Evolutionary conservation across 805 yeast species (phyloP).

Genomic region (Cyberlindnera samutprakarnensis): DNA sequence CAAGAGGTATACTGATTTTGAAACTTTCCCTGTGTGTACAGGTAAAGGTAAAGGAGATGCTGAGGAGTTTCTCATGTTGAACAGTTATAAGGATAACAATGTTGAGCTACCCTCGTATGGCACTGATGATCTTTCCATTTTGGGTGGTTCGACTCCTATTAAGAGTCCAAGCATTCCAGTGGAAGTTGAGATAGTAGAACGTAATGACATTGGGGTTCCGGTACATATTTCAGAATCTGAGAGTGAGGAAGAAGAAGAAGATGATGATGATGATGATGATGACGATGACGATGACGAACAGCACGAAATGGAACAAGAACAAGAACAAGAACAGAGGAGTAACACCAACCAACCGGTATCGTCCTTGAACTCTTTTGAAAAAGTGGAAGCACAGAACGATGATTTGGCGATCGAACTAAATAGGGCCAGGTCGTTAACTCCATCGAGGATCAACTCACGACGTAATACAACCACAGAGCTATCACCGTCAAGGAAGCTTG

Average conservation of each 20-base stretch:
- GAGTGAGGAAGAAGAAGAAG: not conserved
- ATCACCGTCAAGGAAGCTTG: conserved; percentile 13
- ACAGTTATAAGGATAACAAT: conserved; percentile 3
- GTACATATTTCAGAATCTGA: not conserved
- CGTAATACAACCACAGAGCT: conserved; percentile 6
- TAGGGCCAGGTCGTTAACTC: not conserved
- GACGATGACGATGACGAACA: not conserved
- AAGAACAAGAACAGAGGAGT: not conserved
- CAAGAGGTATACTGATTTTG: conserved; percentile 8
- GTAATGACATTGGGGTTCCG: not conserved
- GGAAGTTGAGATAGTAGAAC: not conserved
- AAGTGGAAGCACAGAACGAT: conserved; percentile 14
- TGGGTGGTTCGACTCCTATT: no score
- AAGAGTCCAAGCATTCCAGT: no score
- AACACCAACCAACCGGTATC: conserved; percentile 1
- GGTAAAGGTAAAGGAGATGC: conserved; percentile 7
- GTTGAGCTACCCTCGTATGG: not conserved
- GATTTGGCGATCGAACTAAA: conserved; percentile 6
- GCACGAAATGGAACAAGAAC: not conserved
- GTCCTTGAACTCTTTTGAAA: conserved; percentile 19
- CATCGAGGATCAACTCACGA: not conserved
- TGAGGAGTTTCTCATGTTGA: conserved; percentile 7
- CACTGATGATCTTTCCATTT: no score
- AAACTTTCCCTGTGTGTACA: conserved; percentile 8
- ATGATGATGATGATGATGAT: not conserved